These are phyloP conservation scores for Paramecium bursaria DNA, from an alignment of 73 alveolate genomes.

Conservation along the genomic window DNA sequence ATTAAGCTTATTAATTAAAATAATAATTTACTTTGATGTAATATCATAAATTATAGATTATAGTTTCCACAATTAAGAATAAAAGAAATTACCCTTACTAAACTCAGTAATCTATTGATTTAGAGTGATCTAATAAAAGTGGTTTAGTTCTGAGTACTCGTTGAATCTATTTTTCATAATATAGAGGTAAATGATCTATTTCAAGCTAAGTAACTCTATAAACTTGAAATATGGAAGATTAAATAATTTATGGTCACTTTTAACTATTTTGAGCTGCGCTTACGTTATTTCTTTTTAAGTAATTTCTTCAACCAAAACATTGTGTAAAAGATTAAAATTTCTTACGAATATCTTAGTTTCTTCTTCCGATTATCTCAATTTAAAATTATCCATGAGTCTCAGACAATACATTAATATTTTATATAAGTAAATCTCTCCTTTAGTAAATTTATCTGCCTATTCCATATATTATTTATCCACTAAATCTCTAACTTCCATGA, in stretches of 20 bases:
- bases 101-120: not conserved
- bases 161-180: not conserved
- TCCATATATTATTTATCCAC: too few relatives aligned
- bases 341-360: too few relatives aligned
- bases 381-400: too few relatives aligned
- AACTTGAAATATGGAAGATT: not conserved
- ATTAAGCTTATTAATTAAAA: not conserved
- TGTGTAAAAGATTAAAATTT: too few relatives aligned
- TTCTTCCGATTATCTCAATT: too few relatives aligned
- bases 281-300: too few relatives aligned
- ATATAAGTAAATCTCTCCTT: too few relatives aligned
- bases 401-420: too few relatives aligned
- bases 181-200: not conserved
- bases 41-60: constrained; percentile 28
- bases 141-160: constrained; percentile 17
- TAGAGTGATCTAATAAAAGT: constrained; percentile 2
- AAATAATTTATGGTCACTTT: constrained; percentile 24
- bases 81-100: not conserved
- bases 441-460: too few relatives aligned
- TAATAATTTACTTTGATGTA: constrained; percentile 40
- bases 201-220: not conserved
- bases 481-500: too few relatives aligned
- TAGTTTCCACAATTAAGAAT: not conserved
- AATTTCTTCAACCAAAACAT: too few relatives aligned
- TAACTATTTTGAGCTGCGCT: too few relatives aligned